Evolutionary conservation across 202 grass and related monocot genomes (phyloP), one percentile per base, ranked within the genome.

Genomic region (Digitaria exilis): DNA sequence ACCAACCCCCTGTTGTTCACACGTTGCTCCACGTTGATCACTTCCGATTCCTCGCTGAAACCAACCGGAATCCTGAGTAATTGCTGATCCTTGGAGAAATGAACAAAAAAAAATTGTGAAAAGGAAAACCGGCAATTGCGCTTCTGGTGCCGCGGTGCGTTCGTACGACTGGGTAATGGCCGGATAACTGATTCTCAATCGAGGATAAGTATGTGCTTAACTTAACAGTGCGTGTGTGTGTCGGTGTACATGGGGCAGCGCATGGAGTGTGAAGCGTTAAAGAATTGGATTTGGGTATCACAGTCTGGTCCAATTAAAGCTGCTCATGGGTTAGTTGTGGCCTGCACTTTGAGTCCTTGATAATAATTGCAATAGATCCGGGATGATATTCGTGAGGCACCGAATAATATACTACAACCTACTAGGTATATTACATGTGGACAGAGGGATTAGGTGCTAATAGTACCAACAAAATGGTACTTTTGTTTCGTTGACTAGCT

Each of bases 21-120:
- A 89, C 88, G 88, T 79, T 52, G 79, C 49, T 7, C 65, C 83
- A 85, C 87, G 82, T 82, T 66, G 6, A 11, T 30, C 16, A 21
- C 54, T 61, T 15, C 19, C 44, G 12, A 2, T 24, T n/a, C 51
- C 25, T 13, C 6, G 17, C 28, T 8, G 15, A 64, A 9, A 3
- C 61, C 30, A 7, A 34, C 19, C 29, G 30, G 9, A 64, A 64
- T n/a, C n/a, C n/a, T n/a, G n/a, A 39, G 12, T 17, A 17, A 18
- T 65, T 7, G 31, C 17, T 4, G 31, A 21, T 9, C 30, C 18
- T 65, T 50, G 15, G n/a, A 1, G 10, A 11, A 2, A 17, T 7
- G 28, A 55, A n/a, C 10, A 39, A 39, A 39, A 39, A 39, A 39
- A 1, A 39, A 37, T 3, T 37, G 37, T 39, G 37, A 7, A 39